phyloP scores from a whole-genome alignment of 1,139 yeast species.

The Hyphopichia wangnamkhiaoensis region DNA sequence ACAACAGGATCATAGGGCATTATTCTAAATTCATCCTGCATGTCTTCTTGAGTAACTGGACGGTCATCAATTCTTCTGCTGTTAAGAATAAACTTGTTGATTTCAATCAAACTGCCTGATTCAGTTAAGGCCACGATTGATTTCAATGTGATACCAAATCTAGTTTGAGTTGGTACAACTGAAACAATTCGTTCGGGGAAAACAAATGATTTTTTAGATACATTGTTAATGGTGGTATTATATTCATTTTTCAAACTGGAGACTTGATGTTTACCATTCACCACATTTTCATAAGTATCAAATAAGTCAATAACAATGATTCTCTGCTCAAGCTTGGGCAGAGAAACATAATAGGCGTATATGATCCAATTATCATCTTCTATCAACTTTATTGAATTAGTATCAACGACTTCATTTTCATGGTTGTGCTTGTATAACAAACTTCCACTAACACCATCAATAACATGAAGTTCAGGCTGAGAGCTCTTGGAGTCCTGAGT shows the following conservation, averaged over 20 bases:
- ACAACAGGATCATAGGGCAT: constrained; percentile 69
- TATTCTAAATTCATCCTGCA: constrained; percentile 58
- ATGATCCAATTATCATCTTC: constrained; percentile 86
- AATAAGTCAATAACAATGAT: constrained; percentile 76
- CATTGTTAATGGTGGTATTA: constrained; percentile 26
- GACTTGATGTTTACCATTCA: constrained; percentile 8
- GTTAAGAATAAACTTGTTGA: constrained; percentile 68
- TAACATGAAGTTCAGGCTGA: constrained; percentile 45
- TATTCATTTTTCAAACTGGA: constrained; percentile 15
- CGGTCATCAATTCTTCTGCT: constrained; percentile 62
- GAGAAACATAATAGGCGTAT: constrained; percentile 59
- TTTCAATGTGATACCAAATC: constrained; percentile 73
- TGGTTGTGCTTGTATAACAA: constrained; percentile 51
- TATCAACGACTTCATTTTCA: constrained; percentile 39
- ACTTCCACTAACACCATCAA: constrained; percentile 74
- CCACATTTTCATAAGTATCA: constrained; percentile 50
- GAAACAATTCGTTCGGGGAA: constrained; percentile 57
- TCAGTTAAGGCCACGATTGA: constrained; percentile 61
- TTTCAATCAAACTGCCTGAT: constrained; percentile 63
- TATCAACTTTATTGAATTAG: constrained; percentile 47
- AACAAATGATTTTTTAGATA: constrained; percentile 56
- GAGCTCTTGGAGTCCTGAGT: constrained; percentile 34
- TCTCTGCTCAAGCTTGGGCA: constrained; percentile 56
- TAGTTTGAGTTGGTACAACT: constrained; percentile 62
- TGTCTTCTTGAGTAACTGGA: constrained; percentile 55